A percentile compares a stretch with the other conserved stretches of the same genome.
Evolutionary conservation across 2,329 filamentous ascomycete species (phyloP).

Genomic region (Ophiostoma perfectum): DNA sequence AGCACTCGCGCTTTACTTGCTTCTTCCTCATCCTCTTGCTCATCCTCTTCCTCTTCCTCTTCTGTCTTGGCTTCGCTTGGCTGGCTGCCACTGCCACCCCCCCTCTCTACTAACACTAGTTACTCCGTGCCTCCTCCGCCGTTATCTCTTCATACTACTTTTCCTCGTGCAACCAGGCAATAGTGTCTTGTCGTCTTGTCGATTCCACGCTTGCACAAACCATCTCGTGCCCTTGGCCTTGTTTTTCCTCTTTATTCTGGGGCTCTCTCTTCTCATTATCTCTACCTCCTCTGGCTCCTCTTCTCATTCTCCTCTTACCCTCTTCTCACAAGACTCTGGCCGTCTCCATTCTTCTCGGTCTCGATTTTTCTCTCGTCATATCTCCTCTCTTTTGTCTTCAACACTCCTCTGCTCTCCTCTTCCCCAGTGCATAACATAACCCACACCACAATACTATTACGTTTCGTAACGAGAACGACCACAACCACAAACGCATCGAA

Average conservation of each 20-base stretch:
- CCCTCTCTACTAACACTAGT: neutral
- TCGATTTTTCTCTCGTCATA: neutral
- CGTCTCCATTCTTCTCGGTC: neutral
- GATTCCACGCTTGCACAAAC: constrained; percentile 5
- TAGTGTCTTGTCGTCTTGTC: constrained; percentile 10
- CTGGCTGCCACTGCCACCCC: neutral
- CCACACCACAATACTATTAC: constrained; percentile 11
- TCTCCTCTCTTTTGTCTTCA: constrained; percentile 1
- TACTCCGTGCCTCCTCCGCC: neutral
- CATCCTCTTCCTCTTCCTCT: neutral
- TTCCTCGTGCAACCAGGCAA: constrained; percentile 8
- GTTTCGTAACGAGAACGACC: neutral
- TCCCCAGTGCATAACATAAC: constrained; percentile 3
- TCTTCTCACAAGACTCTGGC: neutral
- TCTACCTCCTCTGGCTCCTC: neutral
- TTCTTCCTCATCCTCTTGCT: neutral
- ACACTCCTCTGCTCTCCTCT: neutral
- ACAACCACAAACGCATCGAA: neutral
- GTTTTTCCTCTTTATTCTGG: constrained; percentile 14
- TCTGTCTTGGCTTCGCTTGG: constrained; percentile 10
- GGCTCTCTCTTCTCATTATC: constrained; percentile 6
- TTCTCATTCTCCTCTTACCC: neutral
- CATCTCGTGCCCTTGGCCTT: constrained; percentile 11
- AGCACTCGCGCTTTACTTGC: neutral
- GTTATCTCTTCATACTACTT: constrained; percentile 11